Percentiles rank a stretch among this genome's conserved stretches.
Conservation (phyloP, 2,329 filamentous ascomycete species). For the Fusarium zealandicum region DNA sequence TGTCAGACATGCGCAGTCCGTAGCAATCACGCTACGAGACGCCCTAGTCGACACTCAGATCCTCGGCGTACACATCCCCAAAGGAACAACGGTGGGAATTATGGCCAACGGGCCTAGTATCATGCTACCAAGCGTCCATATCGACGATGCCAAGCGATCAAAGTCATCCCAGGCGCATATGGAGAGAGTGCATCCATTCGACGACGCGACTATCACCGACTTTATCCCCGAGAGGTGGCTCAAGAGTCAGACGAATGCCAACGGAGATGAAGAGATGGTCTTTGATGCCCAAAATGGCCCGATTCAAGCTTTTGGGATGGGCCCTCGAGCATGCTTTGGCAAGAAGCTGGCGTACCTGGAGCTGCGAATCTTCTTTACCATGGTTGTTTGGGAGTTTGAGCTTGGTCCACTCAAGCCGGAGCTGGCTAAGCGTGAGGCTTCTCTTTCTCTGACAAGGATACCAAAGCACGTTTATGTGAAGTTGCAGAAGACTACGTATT, state of each 20-base stretch:
- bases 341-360: conserved; percentile 31
- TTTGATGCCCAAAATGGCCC: conserved; percentile 29
- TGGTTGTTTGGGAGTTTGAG: conserved; percentile 20
- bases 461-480: conserved; percentile 24
- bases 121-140: conserved; percentile 33
- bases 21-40: conserved; percentile 39
- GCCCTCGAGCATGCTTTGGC: conserved; percentile 30
- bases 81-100: conserved; percentile 44
- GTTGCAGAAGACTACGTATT: background rate
- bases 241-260: background rate
- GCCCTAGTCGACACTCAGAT: conserved; percentile 44
- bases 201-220: conserved; percentile 31
- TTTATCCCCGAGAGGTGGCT: conserved; percentile 51
- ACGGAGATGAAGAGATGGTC: conserved; percentile 2
- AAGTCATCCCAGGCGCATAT: conserved; percentile 1
- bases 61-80: conserved; percentile 45
- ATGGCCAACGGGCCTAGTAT: conserved; percentile 37
- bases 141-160: conserved; percentile 22
- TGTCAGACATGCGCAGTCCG: conserved; percentile 41
- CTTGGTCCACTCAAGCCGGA: conserved; percentile 6
- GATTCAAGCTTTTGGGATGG: conserved; percentile 27
- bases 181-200: conserved; percentile 23
- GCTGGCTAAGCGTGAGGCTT: conserved; percentile 13
- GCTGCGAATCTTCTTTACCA: conserved; percentile 12
- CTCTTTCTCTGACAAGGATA: conserved; percentile 9